Evolutionary conservation across 345 rosid species (phyloP).

Genomic region (Hirschfeldia incana): DNA sequence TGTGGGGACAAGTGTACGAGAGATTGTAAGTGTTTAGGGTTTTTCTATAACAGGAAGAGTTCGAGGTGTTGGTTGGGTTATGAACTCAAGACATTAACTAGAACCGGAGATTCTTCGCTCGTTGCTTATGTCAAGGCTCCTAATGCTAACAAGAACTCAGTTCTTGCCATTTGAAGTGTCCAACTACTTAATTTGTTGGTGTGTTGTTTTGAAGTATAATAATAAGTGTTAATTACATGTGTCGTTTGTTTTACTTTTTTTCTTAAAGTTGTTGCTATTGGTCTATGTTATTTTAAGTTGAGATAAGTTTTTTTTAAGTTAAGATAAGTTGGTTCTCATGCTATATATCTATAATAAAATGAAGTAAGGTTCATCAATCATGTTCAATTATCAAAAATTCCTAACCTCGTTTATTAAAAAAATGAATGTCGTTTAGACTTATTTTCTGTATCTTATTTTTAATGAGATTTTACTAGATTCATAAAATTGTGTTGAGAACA

Average conservation of each 20-base stretch:
- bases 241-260: not conserved
- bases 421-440: not conserved
- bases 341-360: not conserved
- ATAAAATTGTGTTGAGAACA: not conserved
- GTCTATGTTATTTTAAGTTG: not conserved
- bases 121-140: slow-evolving; percentile 41
- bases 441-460: not conserved
- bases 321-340: too few species aligned
- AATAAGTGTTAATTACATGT: not conserved
- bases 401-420: not conserved
- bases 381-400: not conserved
- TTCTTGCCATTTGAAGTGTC: slow-evolving; percentile 6
- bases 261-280: not conserved
- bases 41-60: slow-evolving; percentile 51
- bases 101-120: slow-evolving; percentile 26
- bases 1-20: slow-evolving; percentile 53
- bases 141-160: slow-evolving; percentile 18
- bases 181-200: not conserved
- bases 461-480: not conserved
- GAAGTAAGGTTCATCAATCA: not conserved
- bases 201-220: not conserved
- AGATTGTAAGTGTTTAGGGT: slow-evolving; percentile 66
- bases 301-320: too few species aligned
- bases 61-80: slow-evolving; percentile 60
- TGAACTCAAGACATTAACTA: slow-evolving; percentile 53